Evolutionary conservation across 345 rosid species (phyloP), one percentile per base, ranked within the genome.

Genomic region (Acer yangbiense): DNA sequence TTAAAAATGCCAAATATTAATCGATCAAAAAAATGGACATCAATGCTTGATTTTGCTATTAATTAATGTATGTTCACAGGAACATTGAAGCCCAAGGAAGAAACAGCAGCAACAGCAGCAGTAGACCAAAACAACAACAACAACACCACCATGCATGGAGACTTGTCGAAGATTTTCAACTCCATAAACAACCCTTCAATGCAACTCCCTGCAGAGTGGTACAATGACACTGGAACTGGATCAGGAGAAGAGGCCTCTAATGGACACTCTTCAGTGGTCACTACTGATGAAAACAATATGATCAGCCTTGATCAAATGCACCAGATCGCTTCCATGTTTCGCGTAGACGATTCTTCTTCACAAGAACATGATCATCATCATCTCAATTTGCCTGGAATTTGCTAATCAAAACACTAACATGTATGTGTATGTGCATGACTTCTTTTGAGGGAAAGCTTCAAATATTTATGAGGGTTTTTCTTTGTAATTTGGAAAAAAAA

Each of bases 321-420:
- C 77, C 95, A 88, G 7, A 67, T 89, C 17, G 90, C 89, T 73
- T 91, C 90, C 43, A 18, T 88, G 35, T 82, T 88, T 63, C 89
- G 89, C 0, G 73, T 65, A 13, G 90, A 79, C 13, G 89, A 77
- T 74, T 72, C 87, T 39, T 74, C 84, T 55, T 20, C 85, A 4
- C 73, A 77, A 43, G 9, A 43, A 43, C 46, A 7, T 6, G 9
- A 43, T 1, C 46, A 43, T 6, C 46, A 43, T 6, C 46, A 43
- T 66, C 81, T 78, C 43, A 79, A 82, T 71, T 84, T 87, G 78
- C 88, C 86, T 10, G 50, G 88, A 76, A 83, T 90, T 69, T 90
- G 80, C 82, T 89, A 70, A 78, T 41, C 68, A 43, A 43, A 43
- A 43, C 39, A 32, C 5, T 32, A 32, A 32, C 39, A 32, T 32